Base-by-base conservation (phyloP, 805 yeast genomes). In the Spathaspora passalidarum region DNA sequence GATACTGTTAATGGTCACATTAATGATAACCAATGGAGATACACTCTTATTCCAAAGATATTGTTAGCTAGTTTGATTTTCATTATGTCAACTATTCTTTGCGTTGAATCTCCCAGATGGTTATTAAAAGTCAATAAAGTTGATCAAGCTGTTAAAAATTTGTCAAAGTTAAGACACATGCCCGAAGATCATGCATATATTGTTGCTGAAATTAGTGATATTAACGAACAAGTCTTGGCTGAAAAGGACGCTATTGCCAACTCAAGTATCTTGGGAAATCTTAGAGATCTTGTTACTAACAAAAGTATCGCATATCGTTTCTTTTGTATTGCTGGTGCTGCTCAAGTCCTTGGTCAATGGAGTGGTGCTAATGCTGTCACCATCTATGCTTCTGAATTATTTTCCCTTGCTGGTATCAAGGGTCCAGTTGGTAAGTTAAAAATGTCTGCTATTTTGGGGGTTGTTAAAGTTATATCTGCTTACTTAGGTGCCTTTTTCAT, bases 261-360 rank as follows among this genome's bases (percentile, higher is more conserved):
- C 20, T 41, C 60, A 13, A 53, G 65, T 4, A 43, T 60, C 18
- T 42, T 56, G 19, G 51, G 55, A 11, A 50, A 49, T 29, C 38
- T 51, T n/a, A 67, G 58, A 49, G 76, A 70, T 43, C 53, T 73
- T 14, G 20, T 55, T 7, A 23, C 46, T 8, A 63, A 61, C 25
- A 63, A 55, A 40, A 69, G 78, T 4, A 63, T 74, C 44, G 57
- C 75, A 43, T 73, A 74, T 59, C 63, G 82, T 59, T 63, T 63
- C 50, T 63, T 78, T 42, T 49, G 63, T 6, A 49, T 78, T 26
- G 71, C 75, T 29, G 47, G 69, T 17, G 46, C 57, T 44, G 66
- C 72, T 32, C 83, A 77, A 57, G 29, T 78, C 6, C 61, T 78
- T 35, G 74, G 75, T 23, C 82, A 79, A 59, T 79, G 82, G 82